Base-by-base conservation (phyloP, 257 asterid genomes). In the Fraxinus cuspidata region DNA sequence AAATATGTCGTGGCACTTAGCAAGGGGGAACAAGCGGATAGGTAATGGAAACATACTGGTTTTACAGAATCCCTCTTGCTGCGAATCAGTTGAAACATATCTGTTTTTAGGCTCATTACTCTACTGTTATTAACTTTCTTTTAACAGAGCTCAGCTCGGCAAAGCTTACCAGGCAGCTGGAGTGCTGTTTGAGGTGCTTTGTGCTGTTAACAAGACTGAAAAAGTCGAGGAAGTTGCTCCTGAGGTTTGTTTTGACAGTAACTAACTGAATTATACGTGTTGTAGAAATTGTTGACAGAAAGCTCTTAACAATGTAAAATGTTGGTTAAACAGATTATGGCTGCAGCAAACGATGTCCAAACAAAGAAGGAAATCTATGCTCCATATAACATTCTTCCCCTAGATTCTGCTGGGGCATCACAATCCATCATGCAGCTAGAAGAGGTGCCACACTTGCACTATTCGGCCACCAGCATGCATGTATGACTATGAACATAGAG, bases 141-240 rank as follows among this genome's bases (percentile, higher is more conserved):
- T 18, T 63, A 34, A 81, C 91, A 95, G 99, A 85, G 97, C 97
- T 85, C 92, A 90, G 89, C 98, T 96, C 74, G 98, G 96, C 53
- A 96, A 96, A 87, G 99, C 99, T 78, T 96, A 96, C 84, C 97
- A 91, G 92, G 90, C 99, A 76, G 98, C 99, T 11, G 98, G 97
- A 58, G 97, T 93, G 83, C 96, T 96, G 70, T 96, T 93, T 86
- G 99, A 96, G 85, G 99, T 93, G 80, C 97, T 96, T 68, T 96
- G 99, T 87, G 99, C 98, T 19, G 99, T 96, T 83, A 93, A 90
- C 83, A 93, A 90, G 86, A 90, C 96, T 72, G 97, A 95, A 76
- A 89, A 92, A 84, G 97, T 90, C 63, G 99, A 93, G 80, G 98
- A 95, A 87, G 97, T 95, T 83, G 90, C 98, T 23, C 97, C 97